These are phyloP conservation scores for Diddensiella caesifluorescens DNA, from an alignment of 805 yeast species.

Conservation along the genomic window DNA sequence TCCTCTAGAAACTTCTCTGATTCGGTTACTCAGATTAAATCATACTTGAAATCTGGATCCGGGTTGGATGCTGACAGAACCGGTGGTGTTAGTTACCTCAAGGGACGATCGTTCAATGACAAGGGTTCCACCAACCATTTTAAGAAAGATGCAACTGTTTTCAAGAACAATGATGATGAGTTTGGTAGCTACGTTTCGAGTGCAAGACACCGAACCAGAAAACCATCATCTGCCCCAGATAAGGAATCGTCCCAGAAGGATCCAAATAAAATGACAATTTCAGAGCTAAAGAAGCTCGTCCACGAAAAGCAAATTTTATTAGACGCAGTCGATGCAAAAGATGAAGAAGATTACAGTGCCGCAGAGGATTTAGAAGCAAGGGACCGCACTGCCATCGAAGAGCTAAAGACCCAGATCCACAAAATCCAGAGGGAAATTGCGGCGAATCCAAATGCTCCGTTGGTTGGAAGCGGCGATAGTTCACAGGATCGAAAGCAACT, in stretches of 20 bases:
- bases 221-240: constrained; percentile 12
- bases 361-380: constrained; percentile 34
- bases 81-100: constrained; percentile 29
- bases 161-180: constrained; percentile 67
- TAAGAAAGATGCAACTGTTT: constrained; percentile 48
- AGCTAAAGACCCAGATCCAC: constrained; percentile 55
- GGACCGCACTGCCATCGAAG: constrained; percentile 54
- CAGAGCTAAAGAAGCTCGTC: constrained; percentile 56
- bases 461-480: constrained; percentile 31
- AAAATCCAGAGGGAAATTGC: constrained; percentile 38
- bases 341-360: constrained; percentile 33
- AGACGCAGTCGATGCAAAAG: constrained; percentile 67
- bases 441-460: constrained; percentile 21
- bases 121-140: constrained; percentile 33
- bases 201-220: constrained; percentile 55
- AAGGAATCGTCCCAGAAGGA: constrained; percentile 9
- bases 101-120: constrained; percentile 29
- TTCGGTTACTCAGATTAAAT: constrained; percentile 64
- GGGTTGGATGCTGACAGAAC: constrained; percentile 23
- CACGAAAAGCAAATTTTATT: constrained; percentile 67
- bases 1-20: constrained; percentile 70
- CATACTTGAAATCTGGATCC: constrained; percentile 43
- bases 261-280: constrained; percentile 35
- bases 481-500: constrained; percentile 46
- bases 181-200: constrained; percentile 51